These are phyloP conservation scores for Cyclanthera cordifolia DNA, from an alignment of 306 rosid species.

Conservation along the genomic window DNA sequence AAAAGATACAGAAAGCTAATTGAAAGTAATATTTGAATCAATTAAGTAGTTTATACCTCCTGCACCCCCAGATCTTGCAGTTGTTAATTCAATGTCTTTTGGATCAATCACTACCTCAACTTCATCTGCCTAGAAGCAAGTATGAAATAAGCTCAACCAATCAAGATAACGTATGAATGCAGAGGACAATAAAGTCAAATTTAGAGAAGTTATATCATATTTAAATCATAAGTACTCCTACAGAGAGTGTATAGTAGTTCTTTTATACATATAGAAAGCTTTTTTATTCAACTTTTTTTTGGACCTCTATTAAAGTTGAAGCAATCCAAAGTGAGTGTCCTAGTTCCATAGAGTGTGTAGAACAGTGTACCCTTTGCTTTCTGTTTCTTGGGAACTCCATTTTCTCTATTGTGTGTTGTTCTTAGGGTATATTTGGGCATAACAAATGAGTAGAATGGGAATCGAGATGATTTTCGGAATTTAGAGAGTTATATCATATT, in stretches of 20 bases:
- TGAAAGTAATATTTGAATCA: neutral
- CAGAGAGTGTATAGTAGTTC: too few species aligned
- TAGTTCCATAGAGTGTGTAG: neutral
- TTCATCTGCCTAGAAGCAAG: constrained; percentile 71
- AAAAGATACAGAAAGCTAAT: neutral
- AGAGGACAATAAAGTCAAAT: constrained; percentile 4
- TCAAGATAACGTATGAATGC: constrained; percentile 6
- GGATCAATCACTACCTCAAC: constrained; percentile 90
- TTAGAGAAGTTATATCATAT: neutral
- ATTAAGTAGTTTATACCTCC: constrained; percentile 53
- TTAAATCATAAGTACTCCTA: neutral
- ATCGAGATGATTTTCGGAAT: too few species aligned
- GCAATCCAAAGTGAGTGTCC: neutral
- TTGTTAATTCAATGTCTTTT: constrained; percentile 83
- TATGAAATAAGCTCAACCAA: constrained; percentile 16
- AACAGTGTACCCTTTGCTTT: neutral
- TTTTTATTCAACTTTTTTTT: too few species aligned
- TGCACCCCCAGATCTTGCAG: constrained; percentile 97
- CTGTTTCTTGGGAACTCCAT: constrained; percentile 22
- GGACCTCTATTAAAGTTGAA: neutral
- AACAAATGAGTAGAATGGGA: too few species aligned
- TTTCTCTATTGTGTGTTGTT: too few species aligned
- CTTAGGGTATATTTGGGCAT: too few species aligned
- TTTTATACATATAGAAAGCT: too few species aligned
- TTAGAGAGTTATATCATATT: neutral